phyloP scores from a whole-genome alignment of 2,329 filamentous ascomycete species.

The Neoscytalidium dimidiatum region DNA sequence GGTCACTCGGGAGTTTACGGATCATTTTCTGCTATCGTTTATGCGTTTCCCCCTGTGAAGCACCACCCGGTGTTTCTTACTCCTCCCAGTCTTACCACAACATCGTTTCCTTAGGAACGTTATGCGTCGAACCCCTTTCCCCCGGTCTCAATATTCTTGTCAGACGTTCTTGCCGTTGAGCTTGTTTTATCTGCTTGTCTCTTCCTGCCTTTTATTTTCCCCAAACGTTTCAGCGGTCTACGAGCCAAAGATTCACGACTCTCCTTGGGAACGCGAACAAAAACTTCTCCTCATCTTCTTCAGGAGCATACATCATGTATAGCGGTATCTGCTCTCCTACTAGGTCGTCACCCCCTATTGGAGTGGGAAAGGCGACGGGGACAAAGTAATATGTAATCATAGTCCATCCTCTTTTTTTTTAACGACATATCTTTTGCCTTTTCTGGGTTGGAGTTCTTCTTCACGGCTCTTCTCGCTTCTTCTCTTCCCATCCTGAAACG shows the following conservation, averaged over 20 bases:
- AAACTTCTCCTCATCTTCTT: background rate
- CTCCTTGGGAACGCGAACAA: background rate
- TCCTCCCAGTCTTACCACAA: too few species aligned
- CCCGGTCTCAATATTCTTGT: background rate
- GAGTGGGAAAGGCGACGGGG: background rate
- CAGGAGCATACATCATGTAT: conserved; percentile 16
- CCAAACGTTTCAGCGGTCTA: conserved; percentile 11
- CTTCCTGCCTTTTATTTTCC: background rate
- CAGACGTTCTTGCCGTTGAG: background rate
- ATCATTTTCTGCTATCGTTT: background rate
- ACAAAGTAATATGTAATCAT: conserved; percentile 10
- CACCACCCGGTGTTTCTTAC: too few species aligned
- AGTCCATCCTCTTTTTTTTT: conserved; percentile 10
- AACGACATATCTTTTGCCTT: background rate
- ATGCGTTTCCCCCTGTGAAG: background rate
- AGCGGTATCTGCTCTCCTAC: conserved; percentile 1
- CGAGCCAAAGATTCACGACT: conserved; percentile 18
- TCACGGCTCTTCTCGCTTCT: background rate
- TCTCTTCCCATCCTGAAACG: background rate
- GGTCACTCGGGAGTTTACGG: background rate
- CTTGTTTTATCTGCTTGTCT: background rate
- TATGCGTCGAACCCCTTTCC: too few species aligned
- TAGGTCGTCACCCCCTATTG: background rate
- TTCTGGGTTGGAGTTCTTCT: background rate
- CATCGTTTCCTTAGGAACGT: too few species aligned